Conservation (phyloP, 345 rosid genomes). For the Dipteronia sinensis region DNA sequence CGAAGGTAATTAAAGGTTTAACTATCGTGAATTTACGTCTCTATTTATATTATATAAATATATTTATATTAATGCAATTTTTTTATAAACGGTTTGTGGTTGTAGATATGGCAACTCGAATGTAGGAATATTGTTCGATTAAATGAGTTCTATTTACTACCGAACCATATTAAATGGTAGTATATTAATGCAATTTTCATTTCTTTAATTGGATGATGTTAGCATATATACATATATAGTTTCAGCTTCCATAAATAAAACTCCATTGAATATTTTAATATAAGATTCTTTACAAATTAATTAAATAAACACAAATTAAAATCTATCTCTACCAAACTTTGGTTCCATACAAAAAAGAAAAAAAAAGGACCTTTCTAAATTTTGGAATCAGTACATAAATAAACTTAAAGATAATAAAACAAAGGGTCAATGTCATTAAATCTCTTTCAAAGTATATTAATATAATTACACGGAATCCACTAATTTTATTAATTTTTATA, state of each 20-base stretch:
- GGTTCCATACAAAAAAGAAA: background rate
- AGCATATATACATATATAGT: too few relatives aligned
- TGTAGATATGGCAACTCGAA: too few relatives aligned
- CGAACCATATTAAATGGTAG: too few relatives aligned
- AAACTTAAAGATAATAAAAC: background rate
- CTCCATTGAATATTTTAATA: background rate
- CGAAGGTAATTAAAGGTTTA: background rate
- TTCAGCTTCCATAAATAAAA: background rate
- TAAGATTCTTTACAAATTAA: background rate
- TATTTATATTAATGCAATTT: too few relatives aligned
- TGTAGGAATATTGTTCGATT: too few relatives aligned
- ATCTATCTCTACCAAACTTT: background rate
- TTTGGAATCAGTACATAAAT: background rate
- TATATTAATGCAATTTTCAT: background rate
- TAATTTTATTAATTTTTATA: background rate
- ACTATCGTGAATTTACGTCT: too few relatives aligned
- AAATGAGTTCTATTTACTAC: too few relatives aligned
- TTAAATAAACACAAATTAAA: background rate
- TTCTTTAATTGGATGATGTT: background rate
- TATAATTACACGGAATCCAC: background rate
- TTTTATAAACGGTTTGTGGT: too few relatives aligned
- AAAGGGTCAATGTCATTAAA: background rate
- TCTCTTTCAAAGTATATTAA: background rate
- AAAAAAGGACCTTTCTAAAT: background rate
- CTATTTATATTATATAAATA: too few relatives aligned